A percentile compares a stretch with the other conserved stretches of the same genome.
phyloP scores from a whole-genome alignment of 106 monocot species.

The Acanthochlamys bracteata region DNA sequence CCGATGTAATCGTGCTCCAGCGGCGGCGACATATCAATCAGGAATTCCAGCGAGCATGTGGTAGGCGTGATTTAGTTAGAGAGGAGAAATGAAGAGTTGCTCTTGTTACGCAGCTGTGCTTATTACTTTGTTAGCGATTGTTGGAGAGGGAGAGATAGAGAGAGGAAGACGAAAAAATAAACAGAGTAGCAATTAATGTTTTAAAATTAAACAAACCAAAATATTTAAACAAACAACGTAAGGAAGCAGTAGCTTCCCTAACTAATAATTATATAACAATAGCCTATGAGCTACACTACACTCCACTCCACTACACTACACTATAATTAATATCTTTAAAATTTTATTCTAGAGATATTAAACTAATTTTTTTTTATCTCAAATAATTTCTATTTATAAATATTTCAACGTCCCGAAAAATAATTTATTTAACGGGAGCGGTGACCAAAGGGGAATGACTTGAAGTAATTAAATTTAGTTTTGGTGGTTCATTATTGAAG shows the following conservation, averaged over 20 bases:
- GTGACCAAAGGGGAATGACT: neutral
- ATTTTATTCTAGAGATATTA: no score
- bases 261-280: no score
- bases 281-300: no score
- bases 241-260: no score
- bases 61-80: neutral
- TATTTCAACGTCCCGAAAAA: no score
- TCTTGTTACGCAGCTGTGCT: neutral
- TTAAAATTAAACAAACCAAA: no score
- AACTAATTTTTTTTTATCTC: no score
- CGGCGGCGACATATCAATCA: conserved; percentile 35
- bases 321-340: no score
- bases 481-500: neutral
- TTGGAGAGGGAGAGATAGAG: neutral
- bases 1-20: conserved; percentile 73
- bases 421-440: neutral
- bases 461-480: neutral
- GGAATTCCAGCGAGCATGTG: conserved; percentile 11
- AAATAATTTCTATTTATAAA: no score
- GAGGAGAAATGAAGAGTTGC: neutral
- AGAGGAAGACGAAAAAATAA: neutral
- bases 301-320: no score
- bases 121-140: neutral
- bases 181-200: no score
- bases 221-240: no score